A percentile compares a stretch with the other conserved stretches of the same genome.
phyloP scores from a whole-genome alignment of 2,329 filamentous ascomycete genomes.

The Stemphylium beticola region DNA sequence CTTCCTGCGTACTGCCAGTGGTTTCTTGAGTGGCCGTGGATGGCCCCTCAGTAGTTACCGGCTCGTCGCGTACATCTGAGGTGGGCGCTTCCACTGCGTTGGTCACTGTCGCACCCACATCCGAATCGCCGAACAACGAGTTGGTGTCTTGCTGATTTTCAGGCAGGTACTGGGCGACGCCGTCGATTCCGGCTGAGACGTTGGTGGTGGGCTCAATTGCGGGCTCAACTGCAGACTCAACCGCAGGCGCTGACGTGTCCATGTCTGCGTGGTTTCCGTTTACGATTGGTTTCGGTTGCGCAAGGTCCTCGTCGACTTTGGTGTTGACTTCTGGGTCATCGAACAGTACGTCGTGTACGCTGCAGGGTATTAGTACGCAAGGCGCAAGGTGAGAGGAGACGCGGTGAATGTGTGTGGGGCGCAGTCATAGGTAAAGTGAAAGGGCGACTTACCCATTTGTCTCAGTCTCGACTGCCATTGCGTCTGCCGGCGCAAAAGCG shows the following conservation, averaged over 20 bases:
- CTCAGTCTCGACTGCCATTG: conserved; percentile 60
- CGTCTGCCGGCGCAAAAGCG: conserved; percentile 54
- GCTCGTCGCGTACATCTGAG: conserved; percentile 45
- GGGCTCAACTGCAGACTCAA: conserved; percentile 27
- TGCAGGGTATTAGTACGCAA: conserved; percentile 27
- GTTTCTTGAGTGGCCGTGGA: conserved; percentile 25
- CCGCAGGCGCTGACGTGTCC: conserved; percentile 30
- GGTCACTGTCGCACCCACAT: conserved; percentile 38
- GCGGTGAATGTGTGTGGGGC: neutral
- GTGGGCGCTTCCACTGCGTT: conserved; percentile 51
- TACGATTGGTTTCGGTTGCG: conserved; percentile 31
- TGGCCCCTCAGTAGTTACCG: conserved; percentile 16
- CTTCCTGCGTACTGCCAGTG: conserved; percentile 37
- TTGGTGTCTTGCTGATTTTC: conserved; percentile 49
- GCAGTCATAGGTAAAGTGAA: conserved; percentile 16
- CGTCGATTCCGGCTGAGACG: conserved; percentile 53
- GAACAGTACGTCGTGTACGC: conserved; percentile 46
- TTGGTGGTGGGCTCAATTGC: conserved; percentile 49
- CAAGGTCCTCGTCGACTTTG: conserved; percentile 24
- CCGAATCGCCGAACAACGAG: conserved; percentile 47
- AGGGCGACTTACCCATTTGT: conserved; percentile 65
- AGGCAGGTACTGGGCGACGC: conserved; percentile 52
- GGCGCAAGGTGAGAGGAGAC: conserved; percentile 15
- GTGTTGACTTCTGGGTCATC: conserved; percentile 36
- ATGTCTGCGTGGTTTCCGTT: conserved; percentile 41